Base-by-base conservation (phyloP, 192 early-diverging fungal species). In the Dissophora globulifera region DNA sequence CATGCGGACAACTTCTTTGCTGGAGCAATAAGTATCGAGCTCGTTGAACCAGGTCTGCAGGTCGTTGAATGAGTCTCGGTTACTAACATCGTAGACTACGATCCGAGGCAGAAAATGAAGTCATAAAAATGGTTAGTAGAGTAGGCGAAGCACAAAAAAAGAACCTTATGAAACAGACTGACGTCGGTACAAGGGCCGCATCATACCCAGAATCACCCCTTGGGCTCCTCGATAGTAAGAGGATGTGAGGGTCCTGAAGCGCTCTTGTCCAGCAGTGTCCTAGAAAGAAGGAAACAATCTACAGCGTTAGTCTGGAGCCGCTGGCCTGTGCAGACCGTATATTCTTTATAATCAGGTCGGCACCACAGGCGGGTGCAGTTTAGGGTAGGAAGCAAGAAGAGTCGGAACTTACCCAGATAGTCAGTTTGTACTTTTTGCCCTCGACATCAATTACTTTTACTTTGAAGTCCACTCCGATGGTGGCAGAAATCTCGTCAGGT, bases 261-360 rank as follows among this genome's bases (percentile, higher is more conserved):
- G 89, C 81, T 99, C 98, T 79, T 99, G 98, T 40, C 98, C 98
- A 12, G 98, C 98, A 2, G 98, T 99, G 76, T 99, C 98, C 97
- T 94, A 83, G 32, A 50, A 30, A 50, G 27, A 29, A 1, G 29
- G 25, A 1, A 10, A 50, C 49, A 27, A 26, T n/a, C n/a, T n/a
- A n/a, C n/a, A n/a, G n/a, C n/a, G n/a, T n/a, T n/a, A n/a, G n/a
- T n/a, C n/a, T n/a, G n/a, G n/a, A n/a, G n/a, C n/a, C n/a, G n/a
- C n/a, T n/a, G n/a, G n/a, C n/a, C n/a, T n/a, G n/a, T n/a, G n/a
- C n/a, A n/a, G n/a, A n/a, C n/a, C n/a, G n/a, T n/a, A n/a, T n/a
- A n/a, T n/a, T n/a, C n/a, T n/a, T n/a, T n/a, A n/a, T n/a, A n/a
- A n/a, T n/a, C n/a, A n/a, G n/a, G n/a, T n/a, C n/a, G n/a, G n/a